phyloP scores from a whole-genome alignment of 192 early-diverging fungal genomes.

The Coemansia sp. region DNA sequence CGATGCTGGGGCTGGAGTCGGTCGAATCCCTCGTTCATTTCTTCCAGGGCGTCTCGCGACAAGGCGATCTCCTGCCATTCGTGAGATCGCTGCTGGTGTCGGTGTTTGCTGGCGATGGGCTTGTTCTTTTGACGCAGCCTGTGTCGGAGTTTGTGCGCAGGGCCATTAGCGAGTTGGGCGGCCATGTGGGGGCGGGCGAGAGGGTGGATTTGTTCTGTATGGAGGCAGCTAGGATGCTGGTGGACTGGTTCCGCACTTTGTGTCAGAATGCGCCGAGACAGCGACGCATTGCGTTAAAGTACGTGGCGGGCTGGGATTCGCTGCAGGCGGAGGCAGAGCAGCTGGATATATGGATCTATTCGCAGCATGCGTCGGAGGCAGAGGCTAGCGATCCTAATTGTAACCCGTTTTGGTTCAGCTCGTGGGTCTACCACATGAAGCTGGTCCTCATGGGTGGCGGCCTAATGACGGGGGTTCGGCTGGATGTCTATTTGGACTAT shows the following conservation, averaged over 20 bases:
- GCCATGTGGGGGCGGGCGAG: not conserved
- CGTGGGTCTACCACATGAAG: slow-evolving; percentile 51
- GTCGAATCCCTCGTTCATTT: slow-evolving; percentile 33
- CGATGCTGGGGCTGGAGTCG: slow-evolving; percentile 7
- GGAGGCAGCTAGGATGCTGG: slow-evolving; percentile 25
- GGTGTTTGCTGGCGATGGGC: slow-evolving; percentile 8
- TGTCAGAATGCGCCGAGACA: slow-evolving; percentile 43
- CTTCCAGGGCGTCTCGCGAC: slow-evolving; percentile 9
- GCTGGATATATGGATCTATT: slow-evolving; percentile 23
- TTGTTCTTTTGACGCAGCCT: slow-evolving; percentile 17
- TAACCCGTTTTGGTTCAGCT: slow-evolving; percentile 46
- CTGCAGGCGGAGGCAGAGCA: slow-evolving; percentile 48
- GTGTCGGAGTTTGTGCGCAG: slow-evolving; percentile 14
- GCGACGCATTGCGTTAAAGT: slow-evolving; percentile 34
- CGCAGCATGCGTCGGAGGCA: not conserved
- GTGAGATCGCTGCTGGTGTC: slow-evolving; percentile 40
- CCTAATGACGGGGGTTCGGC: slow-evolving; percentile 26
- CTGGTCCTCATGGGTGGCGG: slow-evolving; percentile 25
- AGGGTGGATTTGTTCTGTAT: slow-evolving; percentile 11
- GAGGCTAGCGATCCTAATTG: slow-evolving; percentile 10
- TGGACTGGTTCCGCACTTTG: slow-evolving; percentile 37
- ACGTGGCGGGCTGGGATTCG: slow-evolving; percentile 32
- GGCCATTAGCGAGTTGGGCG: slow-evolving; percentile 19
- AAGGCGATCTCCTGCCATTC: slow-evolving; percentile 12
- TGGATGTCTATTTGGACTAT: slow-evolving; percentile 29